phyloP scores from a whole-genome alignment of 805 yeast genomes.

The Cyberlindnera samutprakarnensis region DNA sequence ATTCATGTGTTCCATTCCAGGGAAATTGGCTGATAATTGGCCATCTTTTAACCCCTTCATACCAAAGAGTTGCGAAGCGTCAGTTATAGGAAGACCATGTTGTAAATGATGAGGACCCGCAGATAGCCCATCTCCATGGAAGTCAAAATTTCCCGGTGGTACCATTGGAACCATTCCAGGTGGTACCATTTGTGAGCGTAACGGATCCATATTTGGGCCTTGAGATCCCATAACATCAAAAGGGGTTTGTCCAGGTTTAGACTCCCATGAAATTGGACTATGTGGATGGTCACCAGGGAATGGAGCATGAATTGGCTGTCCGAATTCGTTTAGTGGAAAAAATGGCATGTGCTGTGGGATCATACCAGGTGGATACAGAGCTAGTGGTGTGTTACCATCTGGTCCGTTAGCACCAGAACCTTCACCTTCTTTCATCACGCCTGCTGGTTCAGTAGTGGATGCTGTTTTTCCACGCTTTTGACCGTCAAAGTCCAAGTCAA shows the following conservation, averaged over 20 bases:
- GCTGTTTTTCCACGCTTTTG: slow-evolving; percentile 3
- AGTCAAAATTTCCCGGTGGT: slow-evolving; percentile 21
- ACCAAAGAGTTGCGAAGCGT: slow-evolving; percentile 8
- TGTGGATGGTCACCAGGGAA: slow-evolving; percentile 17
- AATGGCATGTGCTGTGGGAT: slow-evolving; percentile 22
- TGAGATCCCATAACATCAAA: slow-evolving; percentile 10
- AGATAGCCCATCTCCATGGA: slow-evolving; percentile 19
- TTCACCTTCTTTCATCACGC: slow-evolving; percentile 6
- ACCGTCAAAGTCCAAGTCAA: slow-evolving; percentile 19
- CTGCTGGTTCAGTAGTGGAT: slow-evolving; percentile 3
- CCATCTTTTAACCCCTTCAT: slow-evolving; percentile 12
- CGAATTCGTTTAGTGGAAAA: slow-evolving; percentile 22
- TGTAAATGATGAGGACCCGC: slow-evolving; percentile 11
- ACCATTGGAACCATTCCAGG: slow-evolving; percentile 22
- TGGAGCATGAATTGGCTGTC: slow-evolving; percentile 19
- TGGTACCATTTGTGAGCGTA: slow-evolving; percentile 19
- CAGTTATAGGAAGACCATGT: slow-evolving; percentile 10
- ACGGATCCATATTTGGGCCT: slow-evolving; percentile 9
- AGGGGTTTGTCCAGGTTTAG: slow-evolving; percentile 17
- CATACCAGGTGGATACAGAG: slow-evolving; percentile 9
- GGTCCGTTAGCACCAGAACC: not conserved
- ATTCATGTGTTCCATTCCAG: slow-evolving; percentile 11
- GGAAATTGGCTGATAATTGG: slow-evolving; percentile 7
- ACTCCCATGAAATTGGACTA: slow-evolving; percentile 15
- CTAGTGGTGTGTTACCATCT: not conserved